phyloP scores from a whole-genome alignment of 1,139 yeast genomes.

The Arxiozyma bovina region DNA sequence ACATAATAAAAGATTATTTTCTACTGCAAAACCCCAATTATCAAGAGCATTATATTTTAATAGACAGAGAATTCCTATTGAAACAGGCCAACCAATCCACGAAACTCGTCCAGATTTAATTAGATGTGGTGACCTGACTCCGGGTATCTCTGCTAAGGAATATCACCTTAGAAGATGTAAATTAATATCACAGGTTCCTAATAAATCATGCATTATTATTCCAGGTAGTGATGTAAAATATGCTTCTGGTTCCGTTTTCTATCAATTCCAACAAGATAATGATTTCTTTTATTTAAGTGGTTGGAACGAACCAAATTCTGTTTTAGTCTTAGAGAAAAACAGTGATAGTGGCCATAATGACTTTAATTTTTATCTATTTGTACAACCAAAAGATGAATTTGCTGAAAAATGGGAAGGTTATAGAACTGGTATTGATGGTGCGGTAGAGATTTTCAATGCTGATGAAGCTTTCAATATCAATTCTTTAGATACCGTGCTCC shows the following conservation, averaged over 20 bases:
- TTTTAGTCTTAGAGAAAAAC: conserved; percentile 63
- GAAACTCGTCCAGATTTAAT: conserved; percentile 79
- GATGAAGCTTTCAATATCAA: conserved; percentile 55
- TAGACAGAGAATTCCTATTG: conserved; percentile 15
- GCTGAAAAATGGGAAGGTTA: conserved; percentile 94
- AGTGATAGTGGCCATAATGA: conserved; percentile 39
- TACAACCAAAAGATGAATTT: conserved; percentile 70
- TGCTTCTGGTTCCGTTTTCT: conserved; percentile 85
- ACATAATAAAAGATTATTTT: neutral
- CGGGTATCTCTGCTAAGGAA: conserved; percentile 78
- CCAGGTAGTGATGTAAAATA: conserved; percentile 65
- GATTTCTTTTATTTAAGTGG: conserved; percentile 83
- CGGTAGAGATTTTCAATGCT: conserved; percentile 74
- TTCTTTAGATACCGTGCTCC: conserved; percentile 34
- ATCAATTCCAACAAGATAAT: conserved; percentile 86
- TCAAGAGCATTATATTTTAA: conserved; percentile 3
- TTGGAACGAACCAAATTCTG: conserved; percentile 86
- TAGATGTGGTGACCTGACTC: conserved; percentile 71
- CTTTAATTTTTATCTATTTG: conserved; percentile 63
- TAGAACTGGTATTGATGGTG: conserved; percentile 80
- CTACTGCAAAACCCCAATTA: neutral
- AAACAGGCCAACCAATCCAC: conserved; percentile 74
- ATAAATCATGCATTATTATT: conserved; percentile 60
- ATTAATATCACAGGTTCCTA: conserved; percentile 50
- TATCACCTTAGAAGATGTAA: conserved; percentile 61